These are phyloP conservation scores for Dispira simplex DNA, from an alignment of 192 early-diverging fungal species.

Conservation along the genomic window DNA sequence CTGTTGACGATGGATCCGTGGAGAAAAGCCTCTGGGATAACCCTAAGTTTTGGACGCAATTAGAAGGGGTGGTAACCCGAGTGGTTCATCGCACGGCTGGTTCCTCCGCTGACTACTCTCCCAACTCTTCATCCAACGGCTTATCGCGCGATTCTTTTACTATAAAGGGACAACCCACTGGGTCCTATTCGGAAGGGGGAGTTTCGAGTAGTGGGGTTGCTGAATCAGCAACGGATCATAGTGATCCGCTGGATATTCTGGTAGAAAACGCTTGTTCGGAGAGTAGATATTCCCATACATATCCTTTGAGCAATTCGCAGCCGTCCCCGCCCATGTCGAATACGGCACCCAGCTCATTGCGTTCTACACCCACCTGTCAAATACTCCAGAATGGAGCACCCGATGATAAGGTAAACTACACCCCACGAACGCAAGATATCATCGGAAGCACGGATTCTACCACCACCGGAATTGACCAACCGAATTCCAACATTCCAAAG, in stretches of 20 bases:
- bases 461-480: too few relatives aligned
- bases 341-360: too few relatives aligned
- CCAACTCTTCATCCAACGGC: background rate
- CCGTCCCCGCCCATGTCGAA: too few relatives aligned
- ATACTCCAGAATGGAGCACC: too few relatives aligned
- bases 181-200: background rate
- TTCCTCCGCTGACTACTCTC: background rate
- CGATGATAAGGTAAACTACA: too few relatives aligned
- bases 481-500: too few relatives aligned
- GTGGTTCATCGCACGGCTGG: background rate
- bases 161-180: background rate
- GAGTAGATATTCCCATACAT: too few relatives aligned
- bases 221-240: background rate
- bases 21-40: background rate
- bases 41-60: background rate
- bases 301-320: too few relatives aligned
- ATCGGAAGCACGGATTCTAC: too few relatives aligned
- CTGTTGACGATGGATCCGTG: background rate
- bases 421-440: too few relatives aligned
- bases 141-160: background rate
- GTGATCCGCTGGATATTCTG: background rate
- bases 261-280: conserved; percentile 3
- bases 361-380: too few relatives aligned
- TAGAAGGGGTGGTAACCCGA: background rate
- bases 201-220: background rate